These are phyloP conservation scores for Coemansia sp. DNA, from an alignment of 192 early-diverging fungal species.

Conservation along the genomic window DNA sequence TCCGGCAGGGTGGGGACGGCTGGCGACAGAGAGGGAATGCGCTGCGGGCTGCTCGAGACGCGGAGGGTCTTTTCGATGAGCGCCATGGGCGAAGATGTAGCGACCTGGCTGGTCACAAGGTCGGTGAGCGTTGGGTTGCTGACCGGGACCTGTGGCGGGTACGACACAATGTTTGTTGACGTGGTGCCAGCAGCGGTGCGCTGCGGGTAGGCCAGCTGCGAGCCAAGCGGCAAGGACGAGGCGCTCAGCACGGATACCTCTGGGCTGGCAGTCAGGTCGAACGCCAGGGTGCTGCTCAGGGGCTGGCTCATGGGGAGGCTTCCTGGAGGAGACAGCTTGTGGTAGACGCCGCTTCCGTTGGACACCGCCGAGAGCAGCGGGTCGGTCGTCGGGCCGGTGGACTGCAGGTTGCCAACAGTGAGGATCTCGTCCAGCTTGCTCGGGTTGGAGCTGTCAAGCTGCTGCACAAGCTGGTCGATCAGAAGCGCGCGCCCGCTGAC, in stretches of 20 bases:
- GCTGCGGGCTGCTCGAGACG: slow-evolving; percentile 6
- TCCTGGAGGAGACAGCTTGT: slow-evolving; percentile 4
- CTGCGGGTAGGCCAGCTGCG: slow-evolving; percentile 6
- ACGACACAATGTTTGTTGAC: slow-evolving; percentile 11
- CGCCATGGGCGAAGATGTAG: not conserved
- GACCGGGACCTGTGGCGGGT: not conserved
- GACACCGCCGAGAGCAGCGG: slow-evolving; percentile 40
- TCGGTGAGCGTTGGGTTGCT: slow-evolving; percentile 31
- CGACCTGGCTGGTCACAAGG: slow-evolving; percentile 3
- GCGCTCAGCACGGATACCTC: slow-evolving; percentile 5
- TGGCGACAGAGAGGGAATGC: slow-evolving; percentile 33
- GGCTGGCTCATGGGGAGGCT: slow-evolving; percentile 3
- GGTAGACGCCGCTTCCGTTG: slow-evolving; percentile 21
- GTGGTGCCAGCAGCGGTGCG: not conserved
- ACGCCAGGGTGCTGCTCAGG: slow-evolving; percentile 2
- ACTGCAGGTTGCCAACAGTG: slow-evolving; percentile 28
- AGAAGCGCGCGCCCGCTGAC: slow-evolving; percentile 38
- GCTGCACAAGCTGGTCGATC: slow-evolving; percentile 47
- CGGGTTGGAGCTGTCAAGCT: slow-evolving; percentile 46
- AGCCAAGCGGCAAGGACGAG: slow-evolving; percentile 9
- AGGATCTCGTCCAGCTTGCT: slow-evolving; percentile 31
- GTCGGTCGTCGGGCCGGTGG: slow-evolving; percentile 21
- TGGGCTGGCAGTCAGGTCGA: slow-evolving; percentile 39
- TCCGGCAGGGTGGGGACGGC: slow-evolving; percentile 16
- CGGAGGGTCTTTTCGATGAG: slow-evolving; percentile 2